Percentiles rank a stretch among this genome's conserved stretches.
phyloP scores from a whole-genome alignment of 257 asterid species.

The Nicotiana noctiflora region DNA sequence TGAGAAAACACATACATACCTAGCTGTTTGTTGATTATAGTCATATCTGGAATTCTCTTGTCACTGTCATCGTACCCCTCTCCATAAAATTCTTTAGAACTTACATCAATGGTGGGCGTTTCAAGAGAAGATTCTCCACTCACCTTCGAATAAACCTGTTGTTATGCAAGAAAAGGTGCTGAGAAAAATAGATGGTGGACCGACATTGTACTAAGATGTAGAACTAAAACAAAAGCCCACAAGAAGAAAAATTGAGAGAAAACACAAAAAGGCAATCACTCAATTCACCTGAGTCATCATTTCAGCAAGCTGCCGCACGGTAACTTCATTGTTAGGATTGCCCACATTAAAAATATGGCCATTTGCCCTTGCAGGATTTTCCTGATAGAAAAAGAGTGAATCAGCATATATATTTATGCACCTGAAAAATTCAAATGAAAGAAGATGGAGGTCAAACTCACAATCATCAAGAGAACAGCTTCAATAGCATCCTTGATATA shows the following conservation, averaged over 20 bases:
- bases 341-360: slow-evolving; percentile 93
- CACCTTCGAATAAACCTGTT: slow-evolving; percentile 75
- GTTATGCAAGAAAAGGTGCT: slow-evolving; percentile 1
- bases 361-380: slow-evolving; percentile 89
- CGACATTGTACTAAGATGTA: neutral
- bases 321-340: slow-evolving; percentile 91
- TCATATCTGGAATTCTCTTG: slow-evolving; percentile 96
- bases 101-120: slow-evolving; percentile 65
- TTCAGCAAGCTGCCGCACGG: slow-evolving; percentile 94
- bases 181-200: neutral
- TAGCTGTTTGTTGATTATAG: slow-evolving; percentile 81
- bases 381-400: slow-evolving; percentile 35
- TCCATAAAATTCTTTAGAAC: slow-evolving; percentile 90
- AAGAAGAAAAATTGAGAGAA: neutral
- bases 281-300: slow-evolving; percentile 85
- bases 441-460: slow-evolving; percentile 27
- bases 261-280: neutral
- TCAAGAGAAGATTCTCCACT: slow-evolving; percentile 70
- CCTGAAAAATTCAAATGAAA: neutral
- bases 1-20: slow-evolving; percentile 35
- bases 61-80: slow-evolving; percentile 97
- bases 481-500: slow-evolving; percentile 93
- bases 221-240: neutral
- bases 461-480: slow-evolving; percentile 88
- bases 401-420: slow-evolving; percentile 12